phyloP scores from a whole-genome alignment of 2,329 filamentous ascomycete genomes.

The Leptographium wingfieldii region DNA sequence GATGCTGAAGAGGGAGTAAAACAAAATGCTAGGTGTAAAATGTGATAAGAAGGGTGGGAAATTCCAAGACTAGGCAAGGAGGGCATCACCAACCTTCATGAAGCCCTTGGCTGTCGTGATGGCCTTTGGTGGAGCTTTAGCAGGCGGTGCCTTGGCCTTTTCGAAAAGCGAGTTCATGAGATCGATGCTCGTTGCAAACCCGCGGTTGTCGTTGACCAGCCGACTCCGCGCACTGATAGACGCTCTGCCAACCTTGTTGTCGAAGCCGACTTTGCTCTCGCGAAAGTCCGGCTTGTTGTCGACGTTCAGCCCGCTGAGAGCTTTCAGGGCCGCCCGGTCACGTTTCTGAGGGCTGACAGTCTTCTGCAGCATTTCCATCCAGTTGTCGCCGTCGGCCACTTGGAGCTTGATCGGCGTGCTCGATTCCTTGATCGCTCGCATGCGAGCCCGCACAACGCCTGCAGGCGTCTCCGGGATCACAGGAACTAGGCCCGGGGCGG shows the following conservation, averaged over 20 bases:
- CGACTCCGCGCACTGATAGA: conserved; percentile 18
- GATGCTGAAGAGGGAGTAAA: neutral
- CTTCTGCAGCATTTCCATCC: conserved; percentile 85
- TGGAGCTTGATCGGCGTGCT: conserved; percentile 46
- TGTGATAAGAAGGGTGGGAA: neutral
- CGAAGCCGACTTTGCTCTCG: conserved; percentile 15
- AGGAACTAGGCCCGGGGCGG: conserved; percentile 31
- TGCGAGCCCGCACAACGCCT: conserved; percentile 49
- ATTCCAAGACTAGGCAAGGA: conserved; percentile 23
- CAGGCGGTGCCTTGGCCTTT: conserved; percentile 47
- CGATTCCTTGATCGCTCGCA: conserved; percentile 50
- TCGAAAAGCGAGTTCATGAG: conserved; percentile 91
- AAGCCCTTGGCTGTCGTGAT: conserved; percentile 51
- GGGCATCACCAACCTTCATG: conserved; percentile 65
- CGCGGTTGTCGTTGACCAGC: conserved; percentile 37
- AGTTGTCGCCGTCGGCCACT: conserved; percentile 64
- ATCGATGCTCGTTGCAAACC: conserved; percentile 82
- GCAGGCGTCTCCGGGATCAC: conserved; percentile 41
- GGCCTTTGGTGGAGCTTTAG: conserved; percentile 35
- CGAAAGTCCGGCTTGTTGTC: conserved; percentile 33
- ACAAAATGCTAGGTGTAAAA: neutral
- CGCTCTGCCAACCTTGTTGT: conserved; percentile 4
- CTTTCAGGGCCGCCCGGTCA: conserved; percentile 61
- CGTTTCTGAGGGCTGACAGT: conserved; percentile 92
- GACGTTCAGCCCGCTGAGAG: conserved; percentile 44